These are phyloP conservation scores for Miamiensis avidus DNA, from an alignment of 169 alveolate genomes.

Conservation along the genomic window DNA sequence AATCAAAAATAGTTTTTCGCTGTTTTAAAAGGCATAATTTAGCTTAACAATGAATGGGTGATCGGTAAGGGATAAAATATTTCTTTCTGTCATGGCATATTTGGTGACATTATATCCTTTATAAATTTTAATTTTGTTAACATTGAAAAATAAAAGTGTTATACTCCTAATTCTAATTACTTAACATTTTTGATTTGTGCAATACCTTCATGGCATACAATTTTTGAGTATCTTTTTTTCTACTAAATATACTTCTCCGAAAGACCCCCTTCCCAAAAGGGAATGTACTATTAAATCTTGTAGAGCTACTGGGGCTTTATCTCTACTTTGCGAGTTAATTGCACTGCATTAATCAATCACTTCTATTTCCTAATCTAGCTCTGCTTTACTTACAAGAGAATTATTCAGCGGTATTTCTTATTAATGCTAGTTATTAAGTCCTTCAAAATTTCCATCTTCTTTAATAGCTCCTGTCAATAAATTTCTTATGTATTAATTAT, in stretches of 20 bases:
- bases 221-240: constrained; percentile 59
- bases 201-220: constrained; percentile 84
- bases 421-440: too few relatives aligned
- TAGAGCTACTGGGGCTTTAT: too few relatives aligned
- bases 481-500: too few relatives aligned
- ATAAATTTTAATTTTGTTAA: constrained; percentile 17
- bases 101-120: constrained; percentile 75
- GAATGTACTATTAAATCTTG: constrained; percentile 48
- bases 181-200: constrained; percentile 63
- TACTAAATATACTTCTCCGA: constrained; percentile 89
- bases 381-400: too few relatives aligned
- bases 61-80: constrained; percentile 77
- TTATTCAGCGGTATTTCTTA: too few relatives aligned
- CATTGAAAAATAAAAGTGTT: too few relatives aligned
- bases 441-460: too few relatives aligned
- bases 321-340: too few relatives aligned
- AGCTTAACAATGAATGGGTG: constrained; percentile 88
- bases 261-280: constrained; percentile 83
- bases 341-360: too few relatives aligned
- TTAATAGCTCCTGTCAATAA: too few relatives aligned
- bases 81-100: constrained; percentile 89
- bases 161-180: constrained; percentile 29
- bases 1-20: constrained; percentile 76
- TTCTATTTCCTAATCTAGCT: too few relatives aligned
- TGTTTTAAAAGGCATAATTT: constrained; percentile 83